Evolutionary conservation across 2,329 filamentous ascomycete genomes (phyloP).

Genomic region (Dothiorella sarmentorum): DNA sequence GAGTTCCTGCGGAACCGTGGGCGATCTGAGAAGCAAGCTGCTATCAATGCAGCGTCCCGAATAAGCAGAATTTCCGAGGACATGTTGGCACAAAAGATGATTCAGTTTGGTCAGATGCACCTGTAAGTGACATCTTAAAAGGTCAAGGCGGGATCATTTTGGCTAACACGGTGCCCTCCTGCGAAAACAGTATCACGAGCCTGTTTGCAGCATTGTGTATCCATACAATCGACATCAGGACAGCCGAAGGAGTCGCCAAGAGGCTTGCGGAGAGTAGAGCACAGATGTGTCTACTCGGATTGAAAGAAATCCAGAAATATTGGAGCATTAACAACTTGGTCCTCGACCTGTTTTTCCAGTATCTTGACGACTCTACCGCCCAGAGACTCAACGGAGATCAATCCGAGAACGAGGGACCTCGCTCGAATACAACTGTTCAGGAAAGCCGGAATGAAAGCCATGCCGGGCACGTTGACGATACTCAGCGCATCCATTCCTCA

Average conservation of each 20-base stretch:
- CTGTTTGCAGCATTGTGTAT: slow-evolving; percentile 49
- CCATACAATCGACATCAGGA: slow-evolving; percentile 45
- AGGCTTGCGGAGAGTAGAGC: slow-evolving; percentile 49
- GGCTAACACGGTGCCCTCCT: slow-evolving; percentile 22
- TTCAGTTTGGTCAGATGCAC: slow-evolving; percentile 46
- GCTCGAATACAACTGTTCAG: not conserved
- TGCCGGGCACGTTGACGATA: not conserved
- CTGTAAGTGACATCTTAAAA: slow-evolving; percentile 21
- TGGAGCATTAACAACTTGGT: slow-evolving; percentile 52
- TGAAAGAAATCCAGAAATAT: slow-evolving; percentile 48
- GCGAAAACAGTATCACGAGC: slow-evolving; percentile 39
- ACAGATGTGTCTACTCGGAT: slow-evolving; percentile 46
- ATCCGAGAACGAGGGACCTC: not conserved
- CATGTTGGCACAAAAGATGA: slow-evolving; percentile 43
- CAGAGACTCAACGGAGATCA: slow-evolving; percentile 28
- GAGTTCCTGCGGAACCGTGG: slow-evolving; percentile 39
- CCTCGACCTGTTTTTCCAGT: slow-evolving; percentile 48
- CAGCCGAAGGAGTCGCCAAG: slow-evolving; percentile 36
- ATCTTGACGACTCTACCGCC: slow-evolving; percentile 45
- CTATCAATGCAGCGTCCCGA: slow-evolving; percentile 45
- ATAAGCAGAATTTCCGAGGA: slow-evolving; percentile 49
- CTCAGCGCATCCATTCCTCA: not conserved
- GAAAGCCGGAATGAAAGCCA: no score
- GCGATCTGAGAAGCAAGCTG: slow-evolving; percentile 37
- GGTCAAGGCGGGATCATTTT: no score